These are phyloP conservation scores for apple (Malus domestica) DNA, from an alignment of 306 rosid genomes.

Conservation along the genomic window DNA sequence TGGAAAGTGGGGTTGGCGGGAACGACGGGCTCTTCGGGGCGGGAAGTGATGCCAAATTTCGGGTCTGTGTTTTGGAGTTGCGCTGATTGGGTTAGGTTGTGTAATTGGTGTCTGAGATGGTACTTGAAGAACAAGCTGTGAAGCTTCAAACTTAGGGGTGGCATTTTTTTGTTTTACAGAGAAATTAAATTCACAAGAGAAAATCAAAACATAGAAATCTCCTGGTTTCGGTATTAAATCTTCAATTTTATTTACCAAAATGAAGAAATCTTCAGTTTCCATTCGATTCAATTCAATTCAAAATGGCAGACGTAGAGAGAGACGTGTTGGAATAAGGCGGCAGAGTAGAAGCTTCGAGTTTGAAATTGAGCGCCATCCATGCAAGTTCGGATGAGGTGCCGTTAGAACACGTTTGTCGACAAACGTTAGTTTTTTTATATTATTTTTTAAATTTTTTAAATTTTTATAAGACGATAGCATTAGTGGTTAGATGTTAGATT, in stretches of 20 bases:
- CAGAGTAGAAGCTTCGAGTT: slow-evolving; percentile 5
- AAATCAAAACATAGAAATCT: neutral
- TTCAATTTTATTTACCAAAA: neutral
- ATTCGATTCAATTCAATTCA: neutral
- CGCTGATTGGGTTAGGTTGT: slow-evolving; percentile 21
- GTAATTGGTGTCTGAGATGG: slow-evolving; percentile 62
- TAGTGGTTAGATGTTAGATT: no score
- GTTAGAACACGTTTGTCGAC: no score
- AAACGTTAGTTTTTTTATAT: no score
- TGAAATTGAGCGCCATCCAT: neutral
- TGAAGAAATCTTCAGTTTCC: no score
- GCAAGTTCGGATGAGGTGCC: neutral
- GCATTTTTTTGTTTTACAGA: slow-evolving; percentile 32
- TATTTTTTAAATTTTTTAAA: no score
- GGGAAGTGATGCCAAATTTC: slow-evolving; percentile 60
- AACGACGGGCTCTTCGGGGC: slow-evolving; percentile 54
- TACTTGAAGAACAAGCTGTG: slow-evolving; percentile 88
- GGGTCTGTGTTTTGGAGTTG: slow-evolving; percentile 6
- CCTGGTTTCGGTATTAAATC: neutral
- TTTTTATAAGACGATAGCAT: no score
- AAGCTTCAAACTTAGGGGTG: slow-evolving; percentile 67
- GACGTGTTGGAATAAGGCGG: neutral
- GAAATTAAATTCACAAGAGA: neutral
- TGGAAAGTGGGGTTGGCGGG: slow-evolving; percentile 67
- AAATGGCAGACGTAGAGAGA: neutral